Conservation (phyloP, 2,329 filamentous ascomycete species). For the Aspergillus sp. region DNA sequence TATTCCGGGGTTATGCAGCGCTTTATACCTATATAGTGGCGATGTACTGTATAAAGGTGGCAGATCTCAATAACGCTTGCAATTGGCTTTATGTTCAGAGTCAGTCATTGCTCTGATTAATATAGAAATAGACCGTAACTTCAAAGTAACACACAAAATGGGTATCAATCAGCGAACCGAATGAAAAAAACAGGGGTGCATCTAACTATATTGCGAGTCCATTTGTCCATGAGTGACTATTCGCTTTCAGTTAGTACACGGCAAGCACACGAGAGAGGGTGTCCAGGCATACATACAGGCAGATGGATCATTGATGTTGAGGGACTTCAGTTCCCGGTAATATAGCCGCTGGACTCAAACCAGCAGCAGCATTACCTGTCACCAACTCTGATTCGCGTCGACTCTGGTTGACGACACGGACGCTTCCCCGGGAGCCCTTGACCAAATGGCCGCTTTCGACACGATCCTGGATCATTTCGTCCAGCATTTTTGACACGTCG, state of each 20-base stretch:
- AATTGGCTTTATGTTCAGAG: too few relatives aligned
- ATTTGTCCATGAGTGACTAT: too few relatives aligned
- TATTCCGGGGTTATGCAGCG: too few relatives aligned
- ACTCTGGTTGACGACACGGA: constrained; percentile 46
- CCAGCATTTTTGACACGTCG: constrained; percentile 85
- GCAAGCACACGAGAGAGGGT: too few relatives aligned
- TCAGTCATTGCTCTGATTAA: too few relatives aligned
- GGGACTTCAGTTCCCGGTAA: constrained; percentile 5
- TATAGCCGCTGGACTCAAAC: constrained; percentile 16
- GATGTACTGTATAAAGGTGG: too few relatives aligned
- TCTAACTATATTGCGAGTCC: constrained; percentile 4
- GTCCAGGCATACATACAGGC: too few relatives aligned
- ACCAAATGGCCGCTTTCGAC: constrained; percentile 67
- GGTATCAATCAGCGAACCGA: constrained; percentile 8
- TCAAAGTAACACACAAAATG: constrained; percentile 8
- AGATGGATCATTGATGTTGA: constrained; percentile 1
- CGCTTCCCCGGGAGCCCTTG: constrained; percentile 57
- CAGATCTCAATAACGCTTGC: too few relatives aligned
- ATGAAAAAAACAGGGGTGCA: constrained; percentile 2
- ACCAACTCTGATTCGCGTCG: constrained; percentile 22
- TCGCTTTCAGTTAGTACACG: too few relatives aligned
- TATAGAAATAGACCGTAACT: neutral
- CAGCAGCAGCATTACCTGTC: constrained; percentile 12
- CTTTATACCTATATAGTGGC: too few relatives aligned
- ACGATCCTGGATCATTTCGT: constrained; percentile 90